These are phyloP conservation scores for Trichoderma breve DNA, from an alignment of 2,329 filamentous ascomycete species.

Conservation along the genomic window DNA sequence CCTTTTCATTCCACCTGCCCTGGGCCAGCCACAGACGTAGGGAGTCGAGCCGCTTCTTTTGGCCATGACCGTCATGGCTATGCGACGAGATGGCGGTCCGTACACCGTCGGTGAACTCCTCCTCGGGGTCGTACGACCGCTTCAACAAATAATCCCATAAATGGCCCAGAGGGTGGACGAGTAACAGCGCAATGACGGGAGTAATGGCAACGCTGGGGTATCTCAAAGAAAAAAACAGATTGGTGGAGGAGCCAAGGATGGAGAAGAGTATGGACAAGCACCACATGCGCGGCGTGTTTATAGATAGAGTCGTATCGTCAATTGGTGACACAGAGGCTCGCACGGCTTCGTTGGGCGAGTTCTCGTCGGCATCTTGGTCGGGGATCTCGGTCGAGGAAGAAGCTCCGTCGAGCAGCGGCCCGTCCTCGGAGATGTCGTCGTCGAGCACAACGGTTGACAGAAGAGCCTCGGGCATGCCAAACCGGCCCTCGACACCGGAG, in stretches of 20 bases:
- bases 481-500: slow-evolving; percentile 53
- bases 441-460: slow-evolving; percentile 46
- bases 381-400: slow-evolving; percentile 42
- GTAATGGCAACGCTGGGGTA: slow-evolving; percentile 90
- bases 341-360: slow-evolving; percentile 76
- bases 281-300: slow-evolving; percentile 89
- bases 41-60: neutral
- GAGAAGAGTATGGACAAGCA: slow-evolving; percentile 75
- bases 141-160: slow-evolving; percentile 75
- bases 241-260: slow-evolving; percentile 76
- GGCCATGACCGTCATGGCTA: neutral
- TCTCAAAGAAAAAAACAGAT: slow-evolving; percentile 84
- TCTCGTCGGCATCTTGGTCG: slow-evolving; percentile 58
- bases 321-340: slow-evolving; percentile 74
- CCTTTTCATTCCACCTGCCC: slow-evolving; percentile 82
- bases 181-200: slow-evolving; percentile 79
- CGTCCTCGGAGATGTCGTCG: slow-evolving; percentile 36
- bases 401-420: slow-evolving; percentile 33
- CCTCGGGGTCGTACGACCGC: slow-evolving; percentile 51
- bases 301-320: slow-evolving; percentile 74
- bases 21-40: slow-evolving; percentile 74
- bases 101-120: slow-evolving; percentile 52
- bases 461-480: slow-evolving; percentile 49
- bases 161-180: slow-evolving; percentile 80
- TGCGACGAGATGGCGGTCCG: slow-evolving; percentile 26